Evolutionary conservation across 257 asterid genomes (phyloP).

Genomic region (Capsicum rhomboideum): DNA sequence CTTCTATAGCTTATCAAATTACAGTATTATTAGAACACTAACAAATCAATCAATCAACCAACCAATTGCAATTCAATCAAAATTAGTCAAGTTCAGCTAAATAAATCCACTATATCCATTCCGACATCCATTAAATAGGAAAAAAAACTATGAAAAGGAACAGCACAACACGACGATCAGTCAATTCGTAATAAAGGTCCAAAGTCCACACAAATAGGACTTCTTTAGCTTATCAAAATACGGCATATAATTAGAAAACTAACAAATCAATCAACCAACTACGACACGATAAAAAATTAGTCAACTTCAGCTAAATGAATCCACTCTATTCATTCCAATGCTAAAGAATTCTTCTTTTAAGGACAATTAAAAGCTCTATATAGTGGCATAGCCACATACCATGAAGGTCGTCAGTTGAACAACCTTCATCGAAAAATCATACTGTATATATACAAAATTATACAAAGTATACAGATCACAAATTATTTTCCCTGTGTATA

Average conservation of each 20-base stretch:
- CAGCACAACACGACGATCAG: not conserved
- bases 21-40: not conserved
- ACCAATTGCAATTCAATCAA: not conserved
- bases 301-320: not conserved
- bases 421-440: too few species aligned
- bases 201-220: not conserved
- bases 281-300: not conserved
- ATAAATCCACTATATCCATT: not conserved
- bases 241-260: not conserved
- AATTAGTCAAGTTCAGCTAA: not conserved
- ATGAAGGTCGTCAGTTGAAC: too few species aligned
- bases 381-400: too few species aligned
- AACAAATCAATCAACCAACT: not conserved
- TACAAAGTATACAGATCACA: too few species aligned
- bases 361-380: not conserved
- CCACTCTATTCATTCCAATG: not conserved
- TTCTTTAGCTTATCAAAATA: not conserved
- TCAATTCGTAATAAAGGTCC: not conserved
- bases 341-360: not conserved
- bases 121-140: not conserved
- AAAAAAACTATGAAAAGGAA: not conserved
- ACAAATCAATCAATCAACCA: not conserved
- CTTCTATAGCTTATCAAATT: not conserved
- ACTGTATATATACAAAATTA: too few species aligned
- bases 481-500: too few species aligned